A percentile compares a stretch with the other conserved stretches of the same genome.
phyloP scores from a whole-genome alignment of 805 yeast species.

The Pichia insulana region DNA sequence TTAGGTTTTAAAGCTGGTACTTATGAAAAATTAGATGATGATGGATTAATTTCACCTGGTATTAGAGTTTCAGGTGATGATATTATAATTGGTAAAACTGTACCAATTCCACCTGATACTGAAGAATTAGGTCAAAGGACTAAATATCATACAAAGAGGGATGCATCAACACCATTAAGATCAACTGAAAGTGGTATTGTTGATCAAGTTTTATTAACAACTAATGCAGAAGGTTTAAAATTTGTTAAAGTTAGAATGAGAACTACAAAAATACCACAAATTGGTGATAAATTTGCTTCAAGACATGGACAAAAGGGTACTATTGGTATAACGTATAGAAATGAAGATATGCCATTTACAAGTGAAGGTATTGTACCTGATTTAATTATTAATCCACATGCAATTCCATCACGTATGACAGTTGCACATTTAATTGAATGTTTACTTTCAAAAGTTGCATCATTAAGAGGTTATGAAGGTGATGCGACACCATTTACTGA shows the following conservation, averaged over 20 bases:
- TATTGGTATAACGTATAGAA: constrained; percentile 96
- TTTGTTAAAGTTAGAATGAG: constrained; percentile 98
- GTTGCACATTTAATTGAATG: constrained; percentile 99
- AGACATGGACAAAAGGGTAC: constrained; percentile 99
- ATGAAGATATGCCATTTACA: constrained; percentile 98
- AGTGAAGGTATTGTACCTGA: constrained; percentile 96
- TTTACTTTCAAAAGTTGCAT: constrained; percentile 88
- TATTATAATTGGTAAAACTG: constrained; percentile 96
- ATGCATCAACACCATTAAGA: constrained; percentile 95
- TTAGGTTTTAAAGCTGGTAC: constrained; percentile 96
- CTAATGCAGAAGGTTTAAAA: constrained; percentile 96
- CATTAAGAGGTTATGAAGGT: constrained; percentile 94
- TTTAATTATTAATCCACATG: constrained; percentile 95
- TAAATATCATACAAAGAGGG: constrained; percentile 95
- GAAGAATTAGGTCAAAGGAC: constrained; percentile 99
- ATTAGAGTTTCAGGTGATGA: constrained; percentile 98
- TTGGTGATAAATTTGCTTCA: constrained; percentile 98
- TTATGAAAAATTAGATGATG: constrained; percentile 95
- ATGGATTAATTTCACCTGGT: constrained; percentile 97
- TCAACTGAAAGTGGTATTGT: constrained; percentile 97
- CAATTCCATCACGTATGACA: constrained; percentile 99
- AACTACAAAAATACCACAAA: constrained; percentile 96
- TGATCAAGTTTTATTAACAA: constrained; percentile 92
- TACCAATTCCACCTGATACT: constrained; percentile 98
- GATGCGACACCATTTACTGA: constrained; percentile 99